These are phyloP conservation scores for Filobasidium floriforme DNA, from an alignment of 768 basidiomycete species.

Conservation along the genomic window DNA sequence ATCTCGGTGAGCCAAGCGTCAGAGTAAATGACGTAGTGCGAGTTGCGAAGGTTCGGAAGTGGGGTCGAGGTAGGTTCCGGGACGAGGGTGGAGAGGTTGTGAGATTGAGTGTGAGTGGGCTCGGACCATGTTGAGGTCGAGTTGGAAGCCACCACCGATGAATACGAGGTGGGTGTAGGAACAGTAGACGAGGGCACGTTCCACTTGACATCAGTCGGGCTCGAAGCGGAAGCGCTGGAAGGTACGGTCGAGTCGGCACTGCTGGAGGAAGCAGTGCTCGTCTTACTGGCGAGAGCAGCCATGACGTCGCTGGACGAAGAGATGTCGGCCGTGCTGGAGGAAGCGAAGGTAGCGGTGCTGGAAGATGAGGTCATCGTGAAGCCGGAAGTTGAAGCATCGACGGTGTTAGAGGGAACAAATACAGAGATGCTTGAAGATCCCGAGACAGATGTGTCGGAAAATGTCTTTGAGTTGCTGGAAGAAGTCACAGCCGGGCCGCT, in stretches of 20 bases:
- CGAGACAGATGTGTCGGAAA: too few species aligned
- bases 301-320: neutral
- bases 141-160: neutral
- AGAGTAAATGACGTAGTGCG: constrained; percentile 39
- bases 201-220: neutral
- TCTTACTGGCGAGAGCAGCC: constrained; percentile 1
- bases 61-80: neutral
- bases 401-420: too few species aligned
- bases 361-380: too few species aligned
- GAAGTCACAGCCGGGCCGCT: neutral
- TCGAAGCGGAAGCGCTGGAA: neutral
- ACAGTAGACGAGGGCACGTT: neutral
- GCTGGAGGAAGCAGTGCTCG: neutral
- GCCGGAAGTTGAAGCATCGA: too few species aligned
- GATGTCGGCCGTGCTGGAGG: neutral
- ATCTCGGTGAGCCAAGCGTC: constrained; percentile 38
- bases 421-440: too few species aligned
- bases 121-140: constrained; percentile 1
- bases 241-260: neutral
- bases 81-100: neutral
- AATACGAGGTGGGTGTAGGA: neutral
- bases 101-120: neutral
- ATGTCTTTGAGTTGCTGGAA: neutral
- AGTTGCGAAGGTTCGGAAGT: constrained; percentile 19
- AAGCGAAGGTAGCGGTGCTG: too few species aligned